Percentiles rank a stretch among this genome's conserved stretches.
Evolutionary conservation across 495 filamentous ascomycete genomes (phyloP).

Genomic region (Aspergillus coremiiformis): DNA sequence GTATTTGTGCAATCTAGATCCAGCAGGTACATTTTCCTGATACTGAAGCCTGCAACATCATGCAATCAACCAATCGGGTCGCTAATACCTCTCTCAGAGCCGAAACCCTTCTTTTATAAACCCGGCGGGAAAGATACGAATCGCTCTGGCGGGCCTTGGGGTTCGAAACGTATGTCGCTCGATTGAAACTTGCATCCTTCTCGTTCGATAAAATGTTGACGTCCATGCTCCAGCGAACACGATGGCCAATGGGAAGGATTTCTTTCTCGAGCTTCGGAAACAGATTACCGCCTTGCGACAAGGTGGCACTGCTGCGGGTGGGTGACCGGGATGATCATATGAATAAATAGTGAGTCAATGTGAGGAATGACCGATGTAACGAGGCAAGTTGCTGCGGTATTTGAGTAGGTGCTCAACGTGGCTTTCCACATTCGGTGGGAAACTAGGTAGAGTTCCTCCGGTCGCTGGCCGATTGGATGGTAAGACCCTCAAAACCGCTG

Average conservation of each 20-base stretch:
- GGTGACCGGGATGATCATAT: conserved; percentile 20
- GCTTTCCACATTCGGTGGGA: not conserved
- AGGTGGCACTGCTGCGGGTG: conserved; percentile 34
- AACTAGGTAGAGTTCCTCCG: not conserved
- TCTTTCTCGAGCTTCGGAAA: conserved; percentile 47
- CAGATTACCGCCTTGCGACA: conserved; percentile 40
- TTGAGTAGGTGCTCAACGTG: not conserved
- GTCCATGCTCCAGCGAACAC: conserved; percentile 32
- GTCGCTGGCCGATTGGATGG: conserved; percentile 12
- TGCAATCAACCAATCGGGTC: not conserved
- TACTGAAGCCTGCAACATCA: not conserved
- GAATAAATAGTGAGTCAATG: not conserved
- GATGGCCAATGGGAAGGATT: conserved; percentile 49
- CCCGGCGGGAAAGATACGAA: conserved; percentile 33
- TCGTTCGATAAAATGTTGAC: conserved; percentile 15
- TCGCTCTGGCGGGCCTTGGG: conserved; percentile 39
- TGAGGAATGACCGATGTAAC: not conserved
- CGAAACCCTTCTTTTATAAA: conserved; percentile 35
- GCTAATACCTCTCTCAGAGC: conserved; percentile 17
- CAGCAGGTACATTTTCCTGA: conserved; percentile 17
- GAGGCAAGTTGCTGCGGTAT: not conserved
- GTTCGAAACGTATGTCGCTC: conserved; percentile 38
- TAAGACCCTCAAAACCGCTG: not conserved
- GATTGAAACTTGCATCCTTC: not conserved
- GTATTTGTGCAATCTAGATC: conserved; percentile 14